Conservation (phyloP, 768 basidiomycete species). For the Pulveroboletus sp. region DNA sequence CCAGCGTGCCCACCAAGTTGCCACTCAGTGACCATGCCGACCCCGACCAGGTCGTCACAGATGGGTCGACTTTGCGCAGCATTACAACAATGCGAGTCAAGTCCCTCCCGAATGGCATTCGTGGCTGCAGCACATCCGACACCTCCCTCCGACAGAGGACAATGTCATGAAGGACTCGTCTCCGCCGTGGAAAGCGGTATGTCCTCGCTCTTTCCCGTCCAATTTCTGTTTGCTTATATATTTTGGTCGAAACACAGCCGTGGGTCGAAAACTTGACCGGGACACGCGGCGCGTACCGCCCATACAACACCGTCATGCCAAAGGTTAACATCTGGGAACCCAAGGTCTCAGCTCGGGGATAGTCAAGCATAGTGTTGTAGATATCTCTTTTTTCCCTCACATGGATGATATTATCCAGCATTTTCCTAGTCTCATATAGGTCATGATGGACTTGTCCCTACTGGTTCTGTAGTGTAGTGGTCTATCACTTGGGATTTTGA, state of each 20-base stretch:
- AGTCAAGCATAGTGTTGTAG: conserved; percentile 2
- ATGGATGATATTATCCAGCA: background rate
- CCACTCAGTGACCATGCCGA: background rate
- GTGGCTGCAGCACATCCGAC: conserved; percentile 90
- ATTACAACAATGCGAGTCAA: conserved; percentile 89
- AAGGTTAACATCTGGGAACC: conserved; percentile 87
- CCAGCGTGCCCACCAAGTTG: background rate
- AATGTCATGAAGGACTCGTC: conserved; percentile 61
- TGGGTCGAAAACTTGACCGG: conserved; percentile 91
- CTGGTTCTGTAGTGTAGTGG: conserved; percentile 27
- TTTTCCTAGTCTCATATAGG: no score
- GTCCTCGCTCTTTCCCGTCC: conserved; percentile 27
- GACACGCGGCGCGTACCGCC: conserved; percentile 84
- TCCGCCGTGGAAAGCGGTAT: conserved; percentile 82
- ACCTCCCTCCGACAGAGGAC: conserved; percentile 77
- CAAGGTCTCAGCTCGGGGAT: conserved; percentile 52
- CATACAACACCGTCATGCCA: conserved; percentile 84
- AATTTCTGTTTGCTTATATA: background rate
- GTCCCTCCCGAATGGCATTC: conserved; percentile 97
- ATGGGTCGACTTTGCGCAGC: conserved; percentile 95
- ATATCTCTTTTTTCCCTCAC: background rate
- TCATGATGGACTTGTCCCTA: no score
- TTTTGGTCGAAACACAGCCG: conserved; percentile 44
- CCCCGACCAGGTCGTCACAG: conserved; percentile 75
- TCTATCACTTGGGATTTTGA: conserved; percentile 27